A percentile compares a stretch with the other conserved stretches of the same genome.
phyloP scores from a whole-genome alignment of 345 rosid genomes.

The Jatropha curcas region DNA sequence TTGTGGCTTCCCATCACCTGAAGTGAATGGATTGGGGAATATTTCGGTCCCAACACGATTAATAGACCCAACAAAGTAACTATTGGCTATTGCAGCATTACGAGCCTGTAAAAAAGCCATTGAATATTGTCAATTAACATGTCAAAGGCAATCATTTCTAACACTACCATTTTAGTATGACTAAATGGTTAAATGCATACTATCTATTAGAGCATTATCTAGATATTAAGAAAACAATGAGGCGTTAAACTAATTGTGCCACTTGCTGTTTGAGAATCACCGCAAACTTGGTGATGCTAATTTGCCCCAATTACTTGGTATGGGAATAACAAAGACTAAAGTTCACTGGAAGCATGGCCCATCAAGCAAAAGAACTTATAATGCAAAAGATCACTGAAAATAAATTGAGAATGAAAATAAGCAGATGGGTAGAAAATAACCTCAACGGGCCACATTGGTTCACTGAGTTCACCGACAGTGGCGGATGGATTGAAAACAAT shows the following conservation, averaged over 20 bases:
- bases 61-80: constrained; percentile 93
- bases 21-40: constrained; percentile 88
- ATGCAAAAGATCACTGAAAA: neutral
- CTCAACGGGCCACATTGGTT: constrained; percentile 99
- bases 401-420: neutral
- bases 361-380: neutral
- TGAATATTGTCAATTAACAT: neutral
- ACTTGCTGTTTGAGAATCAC: neutral
- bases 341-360: neutral
- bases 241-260: neutral
- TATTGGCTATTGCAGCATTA: constrained; percentile 93
- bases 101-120: constrained; percentile 57
- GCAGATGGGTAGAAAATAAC: constrained; percentile 30
- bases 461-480: constrained; percentile 94
- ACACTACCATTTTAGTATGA: neutral
- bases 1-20: constrained; percentile 89
- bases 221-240: neutral
- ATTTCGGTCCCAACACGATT: constrained; percentile 95
- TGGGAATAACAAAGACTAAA: constrained; percentile 1
- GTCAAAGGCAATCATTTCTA: neutral
- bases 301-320: neutral
- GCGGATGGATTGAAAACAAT: constrained; percentile 99
- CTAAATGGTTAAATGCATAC: neutral
- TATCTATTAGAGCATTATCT: neutral
- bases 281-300: neutral